Base-by-base conservation (phyloP, 176 grass and related monocot genomes). In the Cenchrus fungigraminus region DNA sequence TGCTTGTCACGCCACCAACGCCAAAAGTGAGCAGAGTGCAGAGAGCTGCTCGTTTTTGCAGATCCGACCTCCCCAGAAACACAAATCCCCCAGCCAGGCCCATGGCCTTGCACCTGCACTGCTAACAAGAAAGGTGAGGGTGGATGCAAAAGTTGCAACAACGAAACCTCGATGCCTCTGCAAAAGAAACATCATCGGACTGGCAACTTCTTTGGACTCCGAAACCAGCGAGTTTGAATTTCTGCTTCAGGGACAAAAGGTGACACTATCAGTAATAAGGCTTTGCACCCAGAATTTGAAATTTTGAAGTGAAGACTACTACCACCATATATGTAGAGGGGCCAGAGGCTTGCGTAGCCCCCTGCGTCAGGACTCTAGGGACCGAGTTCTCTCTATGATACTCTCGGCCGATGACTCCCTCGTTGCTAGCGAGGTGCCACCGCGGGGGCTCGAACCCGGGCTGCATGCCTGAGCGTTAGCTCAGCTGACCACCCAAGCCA, bases 21-120 rank as follows among this genome's bases (percentile, higher is more conserved):
- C 14, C 43, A 16, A 56, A 55, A 59, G 44, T 12, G 28, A 60
- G 20, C 4, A 47, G 13, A 1, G 19, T 40, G 37, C 37, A 34
- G 34, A 22, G 19, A 43, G 12, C 7, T 9, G 37, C 50, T 20
- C 28, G 78, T 79, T 90, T 90, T 90, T 83, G 79, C 68, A 72
- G 73, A 83, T 90, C 43, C 68, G 50, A 74, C 75, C 84, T 90
- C 42, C 9, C 3, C 8, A 9, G n/a, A 66, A 9, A 9, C 32
- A 28, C 59, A 68, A 83, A 79, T 75, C 74, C 7, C 8, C 1
- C 25, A 6, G 67, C 34, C 51, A 32, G 14, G 10, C 32, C 12
- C 64, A 8, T 47, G 47, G 14, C 28, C 73, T 46, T 56, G 14
- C 6, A 9, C 32, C 32, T 65, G 59, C 31, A 50, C 32, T 5